A percentile compares a stretch with the other conserved stretches of the same genome.
Evolutionary conservation across 352 stramenopile genomes (phyloP).

Genomic region (Globisporangium cederbergense): DNA sequence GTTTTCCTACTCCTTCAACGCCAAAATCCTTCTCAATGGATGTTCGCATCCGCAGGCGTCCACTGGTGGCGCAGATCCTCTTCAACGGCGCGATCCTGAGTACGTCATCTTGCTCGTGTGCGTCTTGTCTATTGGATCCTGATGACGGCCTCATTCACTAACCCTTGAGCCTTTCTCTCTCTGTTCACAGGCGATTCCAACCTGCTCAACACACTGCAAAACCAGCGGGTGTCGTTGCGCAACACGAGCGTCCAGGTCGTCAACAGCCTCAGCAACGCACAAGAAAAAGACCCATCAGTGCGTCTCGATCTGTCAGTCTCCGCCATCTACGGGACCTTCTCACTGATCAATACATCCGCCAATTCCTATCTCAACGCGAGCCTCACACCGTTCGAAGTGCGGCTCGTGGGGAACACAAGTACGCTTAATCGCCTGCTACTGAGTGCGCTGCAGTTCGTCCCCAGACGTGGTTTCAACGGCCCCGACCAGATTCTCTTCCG

Average conservation of each 20-base stretch:
- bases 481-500: conserved; percentile 37
- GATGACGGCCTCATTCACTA: not conserved
- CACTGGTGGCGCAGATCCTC: conserved; percentile 1
- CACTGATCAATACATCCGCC: not conserved
- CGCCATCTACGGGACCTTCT: conserved; percentile 9
- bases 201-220: not conserved
- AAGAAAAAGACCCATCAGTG: not conserved
- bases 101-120: not conserved
- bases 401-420: conserved; percentile 3
- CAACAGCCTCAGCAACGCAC: not conserved
- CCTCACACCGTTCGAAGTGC: conserved; percentile 5
- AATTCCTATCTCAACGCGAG: not conserved
- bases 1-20: not conserved
- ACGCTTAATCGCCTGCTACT: conserved; percentile 19
- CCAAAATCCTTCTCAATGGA: not conserved
- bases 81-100: not conserved
- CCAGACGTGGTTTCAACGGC: conserved; percentile 31
- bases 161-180: not conserved
- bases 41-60: conserved; percentile 6
- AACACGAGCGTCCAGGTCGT: conserved; percentile 8
- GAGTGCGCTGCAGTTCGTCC: conserved; percentile 23
- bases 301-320: conserved; percentile 13
- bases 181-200: conserved; percentile 4
- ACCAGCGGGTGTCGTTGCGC: conserved; percentile 4
- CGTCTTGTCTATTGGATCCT: not conserved